phyloP scores from a whole-genome alignment of 805 yeast species.

The Debaryomyces maramus region DNA sequence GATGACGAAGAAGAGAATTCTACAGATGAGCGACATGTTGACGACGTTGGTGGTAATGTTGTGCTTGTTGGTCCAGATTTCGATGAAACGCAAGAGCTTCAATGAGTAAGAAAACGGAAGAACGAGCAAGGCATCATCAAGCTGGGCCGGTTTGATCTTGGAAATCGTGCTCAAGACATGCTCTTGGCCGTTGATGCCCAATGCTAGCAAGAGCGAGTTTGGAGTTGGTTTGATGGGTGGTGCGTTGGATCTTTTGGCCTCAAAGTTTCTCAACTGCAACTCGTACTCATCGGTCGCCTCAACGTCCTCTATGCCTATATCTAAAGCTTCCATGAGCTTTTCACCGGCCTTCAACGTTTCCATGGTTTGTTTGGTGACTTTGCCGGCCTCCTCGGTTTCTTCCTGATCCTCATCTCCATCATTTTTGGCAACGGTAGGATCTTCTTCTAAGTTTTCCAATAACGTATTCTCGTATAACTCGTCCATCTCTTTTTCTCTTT shows the following conservation, averaged over 20 bases:
- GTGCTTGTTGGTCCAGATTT: conserved; percentile 62
- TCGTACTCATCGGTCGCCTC: conserved; percentile 55
- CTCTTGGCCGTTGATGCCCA: conserved; percentile 68
- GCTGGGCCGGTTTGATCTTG: conserved; percentile 76
- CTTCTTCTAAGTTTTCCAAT: conserved; percentile 68
- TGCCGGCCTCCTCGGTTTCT: conserved; percentile 53
- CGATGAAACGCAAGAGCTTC: conserved; percentile 69
- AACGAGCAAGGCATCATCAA: conserved; percentile 90
- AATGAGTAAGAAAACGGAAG: conserved; percentile 84
- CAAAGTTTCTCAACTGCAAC: conserved; percentile 33
- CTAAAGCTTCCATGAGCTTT: conserved; percentile 86
- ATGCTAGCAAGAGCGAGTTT: conserved; percentile 72
- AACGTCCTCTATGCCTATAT: conserved; percentile 72
- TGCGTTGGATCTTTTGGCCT: conserved; percentile 43
- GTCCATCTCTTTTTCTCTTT: conserved; percentile 92
- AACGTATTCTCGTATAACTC: conserved; percentile 84
- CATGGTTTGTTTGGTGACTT: conserved; percentile 77
- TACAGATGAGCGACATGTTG: conserved; percentile 65
- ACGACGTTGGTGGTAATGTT: conserved; percentile 42
- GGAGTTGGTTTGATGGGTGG: conserved; percentile 62
- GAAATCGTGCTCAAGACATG: conserved; percentile 72
- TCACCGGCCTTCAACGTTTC: conserved; percentile 96
- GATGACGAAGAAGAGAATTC: conserved; percentile 73
- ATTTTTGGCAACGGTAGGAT: conserved; percentile 23
- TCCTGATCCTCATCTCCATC: conserved; percentile 38